Evolutionary conservation across 805 yeast genomes (phyloP).

Genomic region (Wickerhamiella kurtzmanii): DNA sequence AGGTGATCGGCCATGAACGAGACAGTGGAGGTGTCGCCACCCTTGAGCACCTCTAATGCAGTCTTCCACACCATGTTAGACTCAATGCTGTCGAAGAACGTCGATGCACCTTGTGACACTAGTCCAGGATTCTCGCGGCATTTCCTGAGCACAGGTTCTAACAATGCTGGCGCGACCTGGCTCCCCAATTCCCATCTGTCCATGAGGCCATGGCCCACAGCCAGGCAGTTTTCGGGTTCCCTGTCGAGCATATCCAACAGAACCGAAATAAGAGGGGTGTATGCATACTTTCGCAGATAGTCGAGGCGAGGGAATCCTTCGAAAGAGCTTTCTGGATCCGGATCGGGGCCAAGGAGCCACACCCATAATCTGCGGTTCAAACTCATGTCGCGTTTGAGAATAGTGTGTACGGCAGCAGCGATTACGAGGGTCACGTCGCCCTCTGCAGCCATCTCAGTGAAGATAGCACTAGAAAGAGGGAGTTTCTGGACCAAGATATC

Average conservation of each 20-base stretch:
- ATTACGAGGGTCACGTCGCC: constrained; percentile 50
- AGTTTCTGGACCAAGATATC: constrained; percentile 61
- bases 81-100: constrained; percentile 79
- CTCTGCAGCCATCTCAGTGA: constrained; percentile 31
- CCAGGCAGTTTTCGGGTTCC: constrained; percentile 32
- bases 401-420: constrained; percentile 46
- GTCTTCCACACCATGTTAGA: constrained; percentile 65
- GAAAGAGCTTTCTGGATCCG: constrained; percentile 12
- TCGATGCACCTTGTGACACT: constrained; percentile 43
- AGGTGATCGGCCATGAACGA: constrained; percentile 50
- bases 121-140: constrained; percentile 24
- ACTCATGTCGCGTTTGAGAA: constrained; percentile 82
- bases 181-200: constrained; percentile 94
- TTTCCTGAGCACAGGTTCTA: constrained; percentile 44
- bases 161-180: constrained; percentile 51
- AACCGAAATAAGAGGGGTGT: constrained; percentile 37
- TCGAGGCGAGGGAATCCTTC: constrained; percentile 26
- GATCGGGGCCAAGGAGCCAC: constrained; percentile 80
- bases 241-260: constrained; percentile 31
- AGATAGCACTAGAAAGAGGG: constrained; percentile 46
- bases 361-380: constrained; percentile 86
- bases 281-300: constrained; percentile 51
- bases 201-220: constrained; percentile 58
- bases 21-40: constrained; percentile 34
- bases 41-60: constrained; percentile 32